Evolutionary conservation across 495 filamentous ascomycete species (phyloP).

Genomic region (Aspergillus nidulans): DNA sequence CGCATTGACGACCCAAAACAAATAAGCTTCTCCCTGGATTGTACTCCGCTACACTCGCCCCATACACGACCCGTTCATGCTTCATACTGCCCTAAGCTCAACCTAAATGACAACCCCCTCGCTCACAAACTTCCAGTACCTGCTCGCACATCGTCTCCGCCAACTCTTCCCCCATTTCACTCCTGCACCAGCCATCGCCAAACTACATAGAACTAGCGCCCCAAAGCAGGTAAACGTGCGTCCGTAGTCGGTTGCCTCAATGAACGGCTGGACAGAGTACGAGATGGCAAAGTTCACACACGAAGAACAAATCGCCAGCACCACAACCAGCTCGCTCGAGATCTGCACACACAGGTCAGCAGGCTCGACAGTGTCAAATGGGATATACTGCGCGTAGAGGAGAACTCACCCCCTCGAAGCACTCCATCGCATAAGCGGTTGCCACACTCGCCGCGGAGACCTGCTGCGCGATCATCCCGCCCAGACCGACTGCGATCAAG

Average conservation of each 20-base stretch:
- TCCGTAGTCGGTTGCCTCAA: slow-evolving; percentile 27
- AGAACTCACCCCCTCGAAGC: slow-evolving; percentile 26
- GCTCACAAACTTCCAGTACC: slow-evolving; percentile 23
- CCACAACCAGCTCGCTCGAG: slow-evolving; percentile 31
- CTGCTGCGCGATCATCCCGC: slow-evolving; percentile 36
- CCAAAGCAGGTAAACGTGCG: slow-evolving; percentile 30
- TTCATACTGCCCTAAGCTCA: no score
- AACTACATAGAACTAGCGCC: slow-evolving; percentile 20
- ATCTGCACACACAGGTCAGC: slow-evolving; percentile 14
- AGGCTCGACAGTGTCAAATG: no score
- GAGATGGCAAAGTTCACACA: slow-evolving; percentile 32
- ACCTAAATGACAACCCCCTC: neutral
- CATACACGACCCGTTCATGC: no score
- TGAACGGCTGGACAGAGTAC: slow-evolving; percentile 30
- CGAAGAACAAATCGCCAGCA: slow-evolving; percentile 30
- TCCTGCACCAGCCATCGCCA: slow-evolving; percentile 20
- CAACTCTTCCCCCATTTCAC: slow-evolving; percentile 29
- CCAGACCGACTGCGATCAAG: slow-evolving; percentile 27
- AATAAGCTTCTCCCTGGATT: no score
- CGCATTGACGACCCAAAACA: no score
- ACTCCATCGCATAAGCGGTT: slow-evolving; percentile 39
- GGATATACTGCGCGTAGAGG: no score
- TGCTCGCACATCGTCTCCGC: slow-evolving; percentile 8
- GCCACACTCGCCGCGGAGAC: slow-evolving; percentile 33
- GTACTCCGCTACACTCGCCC: no score